Base-by-base conservation (phyloP, 2,329 filamentous ascomycete species). In the Cladosporium sp. region DNA sequence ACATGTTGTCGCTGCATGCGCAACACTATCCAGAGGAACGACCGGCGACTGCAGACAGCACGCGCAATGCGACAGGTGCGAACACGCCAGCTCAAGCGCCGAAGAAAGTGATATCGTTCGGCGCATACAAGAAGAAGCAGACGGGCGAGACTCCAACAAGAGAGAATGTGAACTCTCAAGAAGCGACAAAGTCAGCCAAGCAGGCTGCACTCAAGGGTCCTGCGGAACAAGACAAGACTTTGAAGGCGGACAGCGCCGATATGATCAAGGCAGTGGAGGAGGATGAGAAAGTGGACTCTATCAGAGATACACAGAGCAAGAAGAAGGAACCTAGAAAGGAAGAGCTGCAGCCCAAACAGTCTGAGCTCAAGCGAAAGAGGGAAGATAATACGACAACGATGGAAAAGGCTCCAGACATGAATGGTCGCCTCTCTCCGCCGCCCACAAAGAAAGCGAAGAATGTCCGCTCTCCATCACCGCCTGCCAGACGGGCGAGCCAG, bases 31-130 rank as follows among this genome's bases (percentile, higher is more conserved):
- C 57, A 45, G 55, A 61, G 64, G 40, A 58, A 62, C 24, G 56
- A 55, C 56, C 62, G 8, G 61, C 75, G 22, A 68, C 58, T 39
- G 67, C 61, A 47, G 45, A 48, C 37, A 48, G 45, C 37, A 48
- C 45, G 15, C 45, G 45, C 37, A 48, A 48, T 18, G 45, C 18
- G 24, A 48, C 45, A 7, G 45, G 45, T 5, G 30, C 45, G 27
- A 40, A 48, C 15, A 48, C 45, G 1, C 45, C 45, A 12, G 45
- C 45, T 27, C 45, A 48, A 34, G 65, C 58, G 11, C 71, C 73
- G 19, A 83, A 80, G 68, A 84, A 82, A 70, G 84, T 82, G 65
- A 83, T 84, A 54, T 82, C 72, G 49, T 65, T 84, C 47, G 78
- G 74, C 37, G 80, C 79, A 34, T 85, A 84, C 66, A 79, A 74